Conservation (phyloP, 192 early-diverging fungal genomes). For the Gryganskiella cystojenkinii region DNA sequence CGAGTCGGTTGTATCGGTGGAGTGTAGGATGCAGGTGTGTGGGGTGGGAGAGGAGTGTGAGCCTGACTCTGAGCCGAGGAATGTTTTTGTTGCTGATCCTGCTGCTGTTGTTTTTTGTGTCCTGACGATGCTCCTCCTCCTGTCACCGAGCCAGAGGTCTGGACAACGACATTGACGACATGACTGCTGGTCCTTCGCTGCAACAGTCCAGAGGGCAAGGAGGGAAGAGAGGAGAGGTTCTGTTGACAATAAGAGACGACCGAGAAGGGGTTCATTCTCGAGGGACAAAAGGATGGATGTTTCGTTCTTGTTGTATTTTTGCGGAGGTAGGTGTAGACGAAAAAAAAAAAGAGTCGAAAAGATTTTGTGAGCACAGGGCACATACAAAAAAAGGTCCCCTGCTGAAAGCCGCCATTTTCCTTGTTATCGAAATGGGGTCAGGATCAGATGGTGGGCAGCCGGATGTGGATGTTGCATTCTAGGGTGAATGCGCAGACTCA, state of each 20-base stretch:
- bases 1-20: no score
- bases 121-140: background rate
- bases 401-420: no score
- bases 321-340: background rate
- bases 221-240: slow-evolving; percentile 15
- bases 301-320: background rate
- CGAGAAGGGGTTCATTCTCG: slow-evolving; percentile 36
- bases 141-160: background rate
- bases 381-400: no score
- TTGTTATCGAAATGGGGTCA: no score
- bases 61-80: background rate
- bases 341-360: background rate
- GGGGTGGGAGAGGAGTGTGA: slow-evolving; percentile 3
- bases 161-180: slow-evolving; percentile 22
- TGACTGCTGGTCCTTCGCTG: slow-evolving; percentile 14
- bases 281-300: background rate
- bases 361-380: background rate
- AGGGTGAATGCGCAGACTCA: no score
- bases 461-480: no score
- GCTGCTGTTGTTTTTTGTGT: slow-evolving; percentile 5
- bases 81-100: no score
- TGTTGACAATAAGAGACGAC: slow-evolving; percentile 23
- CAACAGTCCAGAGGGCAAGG: slow-evolving; percentile 19
- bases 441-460: no score
- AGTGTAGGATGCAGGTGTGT: slow-evolving; percentile 7